phyloP scores from a whole-genome alignment of 2,329 filamentous ascomycete genomes.

The Periconia digitata region DNA sequence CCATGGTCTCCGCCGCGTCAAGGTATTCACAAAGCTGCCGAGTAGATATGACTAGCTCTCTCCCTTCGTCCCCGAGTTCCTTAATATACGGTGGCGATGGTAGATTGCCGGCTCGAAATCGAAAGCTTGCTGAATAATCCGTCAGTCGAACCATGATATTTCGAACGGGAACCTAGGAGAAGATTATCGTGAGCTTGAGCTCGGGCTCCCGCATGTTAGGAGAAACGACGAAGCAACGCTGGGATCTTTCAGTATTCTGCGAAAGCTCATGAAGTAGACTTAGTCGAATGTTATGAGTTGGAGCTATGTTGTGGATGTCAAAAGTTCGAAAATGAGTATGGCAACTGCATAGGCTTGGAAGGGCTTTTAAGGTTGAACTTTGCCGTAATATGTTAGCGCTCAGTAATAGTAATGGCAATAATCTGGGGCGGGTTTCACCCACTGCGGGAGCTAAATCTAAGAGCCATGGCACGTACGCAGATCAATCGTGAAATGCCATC shows the following conservation, averaged over 20 bases:
- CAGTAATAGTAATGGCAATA: neutral
- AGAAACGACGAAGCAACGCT: too few species aligned
- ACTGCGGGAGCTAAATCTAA: neutral
- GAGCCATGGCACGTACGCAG: neutral
- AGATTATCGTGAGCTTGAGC: too few species aligned
- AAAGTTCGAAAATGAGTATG: neutral
- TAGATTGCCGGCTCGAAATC: slow-evolving; percentile 15
- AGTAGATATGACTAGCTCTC: slow-evolving; percentile 10
- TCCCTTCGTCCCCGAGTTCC: slow-evolving; percentile 12
- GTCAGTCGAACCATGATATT: too few species aligned
- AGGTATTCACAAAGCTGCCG: slow-evolving; percentile 16
- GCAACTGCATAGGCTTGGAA: neutral
- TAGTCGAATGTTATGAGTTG: too few species aligned
- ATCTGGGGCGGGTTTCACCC: neutral
- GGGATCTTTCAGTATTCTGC: too few species aligned
- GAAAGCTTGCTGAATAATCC: too few species aligned
- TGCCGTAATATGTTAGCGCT: neutral
- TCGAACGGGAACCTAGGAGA: too few species aligned
- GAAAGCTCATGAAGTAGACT: too few species aligned
- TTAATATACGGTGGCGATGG: slow-evolving; percentile 15
- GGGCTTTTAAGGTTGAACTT: neutral
- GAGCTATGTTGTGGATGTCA: too few species aligned
- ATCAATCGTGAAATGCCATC: neutral
- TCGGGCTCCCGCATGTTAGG: too few species aligned
- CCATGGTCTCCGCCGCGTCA: slow-evolving; percentile 3